Conservation (phyloP, 164 flowering plant species). For the grape (Vitis vinifera) region ASM3070453v1 NC_081813.1:532001-532500, state of each 20-base stretch:
- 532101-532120: conserved; percentile 54
- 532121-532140: conserved; percentile 51
- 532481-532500: conserved; percentile 78
- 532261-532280: conserved; percentile 76
- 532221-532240: conserved; percentile 86
- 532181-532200: conserved; percentile 42
- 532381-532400: conserved; percentile 93
- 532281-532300: conserved; percentile 86
- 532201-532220: conserved; percentile 86
- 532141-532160: conserved; percentile 57
- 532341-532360: conserved; percentile 76
- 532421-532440: conserved; percentile 69
- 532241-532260: conserved; percentile 65
- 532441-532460: conserved; percentile 88
- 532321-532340: conserved; percentile 76
- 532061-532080: conserved; percentile 59
- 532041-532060: conserved; percentile 45
- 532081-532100: conserved; percentile 55
- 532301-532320: conserved; percentile 91
- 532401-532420: conserved; percentile 55
- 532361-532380: conserved; percentile 92
- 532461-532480: conserved; percentile 89
- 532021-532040: conserved; percentile 36
- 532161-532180: conserved; percentile 43
- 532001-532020: conserved; percentile 38